Conservation (phyloP, 352 stramenopile genomes). For the Globisporangium cylindrosporum region DNA sequence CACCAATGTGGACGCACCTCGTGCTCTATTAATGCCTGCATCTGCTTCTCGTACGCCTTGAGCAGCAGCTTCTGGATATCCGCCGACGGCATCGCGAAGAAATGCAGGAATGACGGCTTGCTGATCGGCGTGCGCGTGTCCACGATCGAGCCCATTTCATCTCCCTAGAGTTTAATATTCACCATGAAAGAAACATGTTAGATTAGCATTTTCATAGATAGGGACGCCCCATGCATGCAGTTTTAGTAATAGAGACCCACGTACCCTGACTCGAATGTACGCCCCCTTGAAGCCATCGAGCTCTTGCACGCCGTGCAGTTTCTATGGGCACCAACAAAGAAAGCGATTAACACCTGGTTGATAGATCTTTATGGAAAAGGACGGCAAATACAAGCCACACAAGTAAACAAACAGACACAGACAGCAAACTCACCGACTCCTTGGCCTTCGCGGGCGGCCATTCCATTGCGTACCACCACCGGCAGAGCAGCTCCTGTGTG, state of each 20-base stretch:
- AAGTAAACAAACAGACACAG: neutral
- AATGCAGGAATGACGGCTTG: constrained; percentile 84
- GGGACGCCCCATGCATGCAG: neutral
- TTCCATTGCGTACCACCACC: constrained; percentile 85
- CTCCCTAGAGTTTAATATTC: constrained; percentile 32
- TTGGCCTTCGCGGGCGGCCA: constrained; percentile 58
- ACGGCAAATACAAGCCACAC: neutral
- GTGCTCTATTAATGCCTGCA: constrained; percentile 68
- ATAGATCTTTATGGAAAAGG: neutral
- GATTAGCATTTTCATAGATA: neutral
- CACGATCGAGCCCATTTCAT: constrained; percentile 83
- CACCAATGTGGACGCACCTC: constrained; percentile 4
- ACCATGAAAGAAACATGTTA: neutral
- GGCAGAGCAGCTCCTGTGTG: constrained; percentile 76
- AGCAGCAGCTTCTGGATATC: constrained; percentile 74
- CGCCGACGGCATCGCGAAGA: constrained; percentile 72
- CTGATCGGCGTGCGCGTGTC: constrained; percentile 63
- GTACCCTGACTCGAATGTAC: constrained; percentile 78
- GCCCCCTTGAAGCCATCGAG: constrained; percentile 77
- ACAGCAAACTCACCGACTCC: constrained; percentile 18
- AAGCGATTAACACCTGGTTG: neutral
- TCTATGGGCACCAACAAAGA: constrained; percentile 25
- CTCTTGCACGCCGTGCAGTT: constrained; percentile 69
- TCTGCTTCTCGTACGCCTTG: constrained; percentile 84
- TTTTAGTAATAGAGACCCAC: neutral